Base-by-base conservation (phyloP, 139 green algal genomes). In the Micractinium conductrix region DNA sequence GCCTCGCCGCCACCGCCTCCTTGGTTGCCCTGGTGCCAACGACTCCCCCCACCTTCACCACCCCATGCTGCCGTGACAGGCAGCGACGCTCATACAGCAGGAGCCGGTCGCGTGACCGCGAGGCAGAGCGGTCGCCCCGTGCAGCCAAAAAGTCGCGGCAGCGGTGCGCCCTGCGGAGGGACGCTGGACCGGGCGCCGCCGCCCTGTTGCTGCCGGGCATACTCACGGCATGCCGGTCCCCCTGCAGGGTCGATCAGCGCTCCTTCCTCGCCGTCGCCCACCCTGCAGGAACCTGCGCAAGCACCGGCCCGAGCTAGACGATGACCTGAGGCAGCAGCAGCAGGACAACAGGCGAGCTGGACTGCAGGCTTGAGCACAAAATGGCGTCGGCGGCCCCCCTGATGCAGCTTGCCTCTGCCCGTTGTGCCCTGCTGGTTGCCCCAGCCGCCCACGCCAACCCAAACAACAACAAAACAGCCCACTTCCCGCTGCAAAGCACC, bases 131-230 rank as follows among this genome's bases (percentile, higher is more conserved):
- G 14, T 55, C 55, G 0, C 55, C 38, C 21, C 76, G 76, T 3
- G n/a, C 63, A 44, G 38, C 76, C 42, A 82, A 43, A 40, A 72
- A 72, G 76, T 2, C 73, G 10, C 75, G 58, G 76, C 76, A 82
- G 58, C 76, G 76, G 76, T 82, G 58, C 55, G 53, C 28, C 2
- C n/a, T 16, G 35, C 53, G 5, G 43, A 5, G 7, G 0, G 24
- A 24, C 8, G 68, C n/a, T n/a, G n/a, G n/a, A n/a, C n/a, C n/a
- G n/a, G n/a, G n/a, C n/a, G n/a, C n/a, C n/a, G n/a, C n/a, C n/a
- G n/a, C n/a, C n/a, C n/a, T n/a, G n/a, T n/a, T 26, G 26, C 40
- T 9, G 33, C 68, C 26, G 16, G 68, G 38, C 35, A 28, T 19
- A 40, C 9, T 37, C 16, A 19, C 40, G 10, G 9, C 9, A 4